Percentiles rank a stretch among this genome's conserved stretches.
These are phyloP conservation scores for Tricladium varicosporioides DNA, from an alignment of 2,329 filamentous ascomycete genomes.

Conservation along the genomic window DNA sequence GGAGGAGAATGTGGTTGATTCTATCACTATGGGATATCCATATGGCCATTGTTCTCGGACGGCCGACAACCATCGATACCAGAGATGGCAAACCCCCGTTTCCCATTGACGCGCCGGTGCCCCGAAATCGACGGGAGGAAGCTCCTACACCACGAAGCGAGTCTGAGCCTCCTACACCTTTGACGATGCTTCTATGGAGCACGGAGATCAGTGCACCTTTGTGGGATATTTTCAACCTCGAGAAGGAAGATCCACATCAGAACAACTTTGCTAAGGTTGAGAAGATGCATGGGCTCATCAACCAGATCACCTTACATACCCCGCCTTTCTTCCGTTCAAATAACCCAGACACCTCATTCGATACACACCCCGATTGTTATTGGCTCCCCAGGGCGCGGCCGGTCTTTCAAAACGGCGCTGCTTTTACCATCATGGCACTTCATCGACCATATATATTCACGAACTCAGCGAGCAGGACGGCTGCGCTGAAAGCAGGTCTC, in stretches of 20 bases:
- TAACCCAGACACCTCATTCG: conserved; percentile 57
- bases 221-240: conserved; percentile 50
- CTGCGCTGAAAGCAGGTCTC: conserved; percentile 55
- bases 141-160: conserved; percentile 46
- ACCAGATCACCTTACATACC: conserved; percentile 46
- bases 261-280: conserved; percentile 55
- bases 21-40: conserved; percentile 44
- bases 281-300: conserved; percentile 49
- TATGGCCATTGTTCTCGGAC: conserved; percentile 36
- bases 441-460: conserved; percentile 63
- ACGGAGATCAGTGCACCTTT: conserved; percentile 48
- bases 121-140: conserved; percentile 45
- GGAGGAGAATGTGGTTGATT: conserved; percentile 55
- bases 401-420: conserved; percentile 44
- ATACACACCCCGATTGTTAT: conserved; percentile 48
- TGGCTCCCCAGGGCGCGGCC: conserved; percentile 50
- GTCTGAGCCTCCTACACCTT: conserved; percentile 53
- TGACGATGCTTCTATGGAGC: conserved; percentile 53
- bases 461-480: conserved; percentile 49
- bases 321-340: conserved; percentile 53
- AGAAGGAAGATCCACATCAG: conserved; percentile 54
- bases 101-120: conserved; percentile 52
- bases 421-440: conserved; percentile 57
- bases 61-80: conserved; percentile 50
- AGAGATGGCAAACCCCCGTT: conserved; percentile 45